A percentile compares a stretch with the other conserved stretches of the same genome.
Conservation (phyloP, 2,329 filamentous ascomycete species). For the Emydomyces testavorans region DNA sequence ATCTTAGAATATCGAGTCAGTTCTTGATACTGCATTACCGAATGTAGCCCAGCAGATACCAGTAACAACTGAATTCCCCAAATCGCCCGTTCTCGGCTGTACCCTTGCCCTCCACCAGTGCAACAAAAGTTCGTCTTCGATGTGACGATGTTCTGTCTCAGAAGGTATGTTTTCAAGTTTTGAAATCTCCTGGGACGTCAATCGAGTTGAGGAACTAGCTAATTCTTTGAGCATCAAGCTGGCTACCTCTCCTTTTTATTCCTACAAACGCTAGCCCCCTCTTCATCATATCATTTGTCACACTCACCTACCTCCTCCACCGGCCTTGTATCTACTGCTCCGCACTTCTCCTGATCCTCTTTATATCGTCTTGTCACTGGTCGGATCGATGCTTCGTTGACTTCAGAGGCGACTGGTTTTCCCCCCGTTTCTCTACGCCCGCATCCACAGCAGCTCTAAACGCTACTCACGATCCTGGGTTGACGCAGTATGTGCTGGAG, state of each 20-base stretch:
- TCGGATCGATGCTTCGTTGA: slow-evolving; percentile 87
- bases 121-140: not conserved
- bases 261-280: slow-evolving; percentile 74
- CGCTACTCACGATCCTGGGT: slow-evolving; percentile 15
- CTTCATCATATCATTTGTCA: slow-evolving; percentile 79
- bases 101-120: not conserved
- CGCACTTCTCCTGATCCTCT: slow-evolving; percentile 85
- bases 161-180: slow-evolving; percentile 41
- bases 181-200: not conserved
- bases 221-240: slow-evolving; percentile 41
- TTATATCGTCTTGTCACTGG: slow-evolving; percentile 84
- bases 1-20: too few relatives aligned
- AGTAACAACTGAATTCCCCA: not conserved
- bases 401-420: slow-evolving; percentile 84
- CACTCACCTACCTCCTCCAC: slow-evolving; percentile 91
- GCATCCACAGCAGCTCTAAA: slow-evolving; percentile 18
- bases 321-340: slow-evolving; percentile 97
- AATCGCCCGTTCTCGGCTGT: not conserved
- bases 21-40: too few relatives aligned
- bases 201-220: not conserved
- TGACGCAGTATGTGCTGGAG: slow-evolving; percentile 32
- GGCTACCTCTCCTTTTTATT: slow-evolving; percentile 79
- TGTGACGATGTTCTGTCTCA: slow-evolving; percentile 49
- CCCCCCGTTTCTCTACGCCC: slow-evolving; percentile 50
- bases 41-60: too few relatives aligned